These are phyloP conservation scores for Xylaria polymorpha DNA, from an alignment of 2,329 filamentous ascomycete genomes.

Conservation along the genomic window DNA sequence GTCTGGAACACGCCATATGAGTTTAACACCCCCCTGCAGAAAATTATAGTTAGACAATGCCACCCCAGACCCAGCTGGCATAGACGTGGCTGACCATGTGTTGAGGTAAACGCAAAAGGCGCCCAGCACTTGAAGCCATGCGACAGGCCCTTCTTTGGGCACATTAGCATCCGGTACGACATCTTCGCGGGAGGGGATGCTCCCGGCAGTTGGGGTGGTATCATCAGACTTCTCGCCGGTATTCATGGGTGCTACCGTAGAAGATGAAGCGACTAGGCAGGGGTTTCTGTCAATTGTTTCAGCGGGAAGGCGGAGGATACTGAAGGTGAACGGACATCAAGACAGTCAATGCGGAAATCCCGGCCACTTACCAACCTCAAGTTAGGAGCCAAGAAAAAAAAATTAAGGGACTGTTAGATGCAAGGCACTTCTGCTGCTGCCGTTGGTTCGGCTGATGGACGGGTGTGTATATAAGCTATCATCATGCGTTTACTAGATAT, in stretches of 20 bases:
- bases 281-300: constrained; percentile 1
- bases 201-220: background rate
- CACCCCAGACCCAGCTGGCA: background rate
- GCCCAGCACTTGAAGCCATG: constrained; percentile 43
- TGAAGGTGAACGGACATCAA: background rate
- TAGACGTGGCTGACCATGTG: constrained; percentile 31
- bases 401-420: constrained; percentile 9
- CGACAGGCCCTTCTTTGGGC: constrained; percentile 7
- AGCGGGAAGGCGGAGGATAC: background rate
- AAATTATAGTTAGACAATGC: constrained; percentile 3
- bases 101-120: constrained; percentile 42
- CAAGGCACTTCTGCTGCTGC: background rate
- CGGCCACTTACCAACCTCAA: constrained; percentile 1
- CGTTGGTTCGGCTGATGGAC: background rate
- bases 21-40: constrained; percentile 41
- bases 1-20: constrained; percentile 44
- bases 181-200: background rate
- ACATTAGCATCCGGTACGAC: background rate
- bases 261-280: background rate
- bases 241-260: constrained; percentile 7
- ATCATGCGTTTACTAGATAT: background rate
- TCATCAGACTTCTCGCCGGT: constrained; percentile 11
- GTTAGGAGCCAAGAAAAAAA: constrained; percentile 6
- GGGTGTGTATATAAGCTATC: background rate
- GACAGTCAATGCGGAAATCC: background rate